Evolutionary conservation across 257 asterid species (phyloP), one percentile per base, ranked within the genome.

Genomic region (Ilex asprella): DNA sequence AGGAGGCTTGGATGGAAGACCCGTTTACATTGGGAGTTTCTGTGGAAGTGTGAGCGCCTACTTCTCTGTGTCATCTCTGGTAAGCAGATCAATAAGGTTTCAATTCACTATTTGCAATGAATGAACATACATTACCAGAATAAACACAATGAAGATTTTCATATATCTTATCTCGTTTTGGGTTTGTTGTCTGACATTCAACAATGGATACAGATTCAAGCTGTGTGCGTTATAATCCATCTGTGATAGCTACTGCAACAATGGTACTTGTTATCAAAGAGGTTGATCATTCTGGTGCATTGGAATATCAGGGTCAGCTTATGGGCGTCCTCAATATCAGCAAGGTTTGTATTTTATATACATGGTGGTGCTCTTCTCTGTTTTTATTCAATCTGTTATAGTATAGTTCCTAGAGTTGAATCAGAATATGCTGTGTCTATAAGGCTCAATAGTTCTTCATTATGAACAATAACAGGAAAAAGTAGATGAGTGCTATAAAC

Each of bases 41-140:
- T 82, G 50, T 71, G 70, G 73, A 74, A 79, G 52, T 92, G 96
- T 69, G 91, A 77, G 67, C 68, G 66, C 64, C 60, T 89, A 13
- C 70, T 85, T 67, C 88, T 92, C 76, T 78, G 77, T 31, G 54
- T 84, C 14, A 71, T 89, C 61, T 50, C 86, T 47, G 96, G 99
- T 88, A 72, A 75, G 86, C 59, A 55, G 59, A 68, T 62, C 63
- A 30, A 57, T 64, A 66, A 21, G 10, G 57, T 54, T 51, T 59
- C 54, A 12, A 49, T 49, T 49, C 14, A 7, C 16, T 49, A 6
- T 49, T 49, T 49, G 54, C 54, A 3, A 35, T 49, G 5, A n/a
- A 49, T 49, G 14, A 11, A 4, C 54, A 11, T 15, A 11, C 5
- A 49, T 49, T 7, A 49, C 16, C 54, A 49, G 3, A 49, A 11